Percentiles rank a stretch among this genome's conserved stretches.
Conservation (phyloP, 75 land plant genomes). For the Larix kaempferi region DNA sequence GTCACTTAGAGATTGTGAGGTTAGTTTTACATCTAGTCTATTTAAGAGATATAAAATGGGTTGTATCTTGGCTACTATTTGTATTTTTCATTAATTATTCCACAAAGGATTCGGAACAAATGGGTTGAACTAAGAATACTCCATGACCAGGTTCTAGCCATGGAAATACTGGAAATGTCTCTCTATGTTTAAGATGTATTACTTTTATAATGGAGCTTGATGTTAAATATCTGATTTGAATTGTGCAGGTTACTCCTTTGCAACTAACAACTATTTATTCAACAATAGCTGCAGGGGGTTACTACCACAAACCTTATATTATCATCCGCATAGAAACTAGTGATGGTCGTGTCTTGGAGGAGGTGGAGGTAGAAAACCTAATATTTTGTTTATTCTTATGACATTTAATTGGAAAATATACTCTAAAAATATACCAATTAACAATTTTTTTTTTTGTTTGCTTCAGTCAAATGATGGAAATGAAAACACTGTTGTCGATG, state of each 20-base stretch:
- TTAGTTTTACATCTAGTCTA: constrained; percentile 6
- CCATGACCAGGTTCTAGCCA: not conserved
- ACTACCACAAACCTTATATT: constrained; percentile 31
- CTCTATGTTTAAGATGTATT: not conserved
- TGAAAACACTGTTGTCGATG: constrained; percentile 32
- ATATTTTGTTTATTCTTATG: not conserved
- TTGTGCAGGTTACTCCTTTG: constrained; percentile 39
- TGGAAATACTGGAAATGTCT: not conserved
- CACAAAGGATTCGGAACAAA: not conserved
- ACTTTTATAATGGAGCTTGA: not conserved
- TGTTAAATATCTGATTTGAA: not conserved
- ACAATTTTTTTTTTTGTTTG: too few relatives aligned
- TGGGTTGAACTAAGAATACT: not conserved
- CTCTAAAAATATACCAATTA: too few relatives aligned
- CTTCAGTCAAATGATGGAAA: not conserved
- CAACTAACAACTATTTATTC: constrained; percentile 41
- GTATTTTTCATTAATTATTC: not conserved
- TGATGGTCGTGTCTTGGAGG: constrained; percentile 34
- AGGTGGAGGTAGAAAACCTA: constrained; percentile 5
- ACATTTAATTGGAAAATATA: not conserved
- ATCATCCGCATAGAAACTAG: constrained; percentile 24
- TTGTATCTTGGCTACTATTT: not conserved
- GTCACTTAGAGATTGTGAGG: constrained; percentile 49
- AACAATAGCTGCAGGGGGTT: constrained; percentile 42
- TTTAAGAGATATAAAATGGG: not conserved